Evolutionary conservation across 2,329 filamentous ascomycete species (phyloP).

Genomic region (Gaeumannomyces tritici): DNA sequence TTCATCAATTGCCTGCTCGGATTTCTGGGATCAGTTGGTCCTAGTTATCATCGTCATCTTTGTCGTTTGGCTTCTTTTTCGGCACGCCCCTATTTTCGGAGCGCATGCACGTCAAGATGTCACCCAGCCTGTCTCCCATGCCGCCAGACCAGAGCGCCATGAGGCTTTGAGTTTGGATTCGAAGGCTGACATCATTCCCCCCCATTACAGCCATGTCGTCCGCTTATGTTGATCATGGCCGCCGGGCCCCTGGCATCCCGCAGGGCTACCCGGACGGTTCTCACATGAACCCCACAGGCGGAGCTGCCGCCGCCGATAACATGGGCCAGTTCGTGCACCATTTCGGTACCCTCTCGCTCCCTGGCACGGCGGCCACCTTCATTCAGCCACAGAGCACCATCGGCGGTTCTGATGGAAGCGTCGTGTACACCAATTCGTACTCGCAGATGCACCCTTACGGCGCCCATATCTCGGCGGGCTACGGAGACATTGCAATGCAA

Average conservation of each 20-base stretch:
- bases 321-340: conserved; percentile 16
- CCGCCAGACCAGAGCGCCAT: not conserved
- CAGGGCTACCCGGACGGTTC: conserved; percentile 5
- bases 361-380: conserved; percentile 12
- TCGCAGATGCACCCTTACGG: conserved; percentile 14
- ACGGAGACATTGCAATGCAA: conserved; percentile 12
- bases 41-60: too few species aligned
- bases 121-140: not conserved
- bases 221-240: not conserved
- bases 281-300: conserved; percentile 2
- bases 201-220: not conserved
- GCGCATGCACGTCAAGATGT: not conserved
- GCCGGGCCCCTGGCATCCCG: conserved; percentile 5
- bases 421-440: conserved; percentile 15
- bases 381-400: conserved; percentile 15
- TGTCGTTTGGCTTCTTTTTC: not conserved
- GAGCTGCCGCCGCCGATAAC: not conserved
- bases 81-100: not conserved
- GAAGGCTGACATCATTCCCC: not conserved
- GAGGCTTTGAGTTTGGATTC: not conserved
- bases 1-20: too few species aligned
- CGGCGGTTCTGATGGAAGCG: conserved; percentile 18
- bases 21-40: too few species aligned
- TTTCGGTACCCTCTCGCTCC: conserved; percentile 16
- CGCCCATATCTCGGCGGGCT: conserved; percentile 11